Evolutionary conservation across 331 rosid species (phyloP).

Genomic region (Acacia pycnantha): DNA sequence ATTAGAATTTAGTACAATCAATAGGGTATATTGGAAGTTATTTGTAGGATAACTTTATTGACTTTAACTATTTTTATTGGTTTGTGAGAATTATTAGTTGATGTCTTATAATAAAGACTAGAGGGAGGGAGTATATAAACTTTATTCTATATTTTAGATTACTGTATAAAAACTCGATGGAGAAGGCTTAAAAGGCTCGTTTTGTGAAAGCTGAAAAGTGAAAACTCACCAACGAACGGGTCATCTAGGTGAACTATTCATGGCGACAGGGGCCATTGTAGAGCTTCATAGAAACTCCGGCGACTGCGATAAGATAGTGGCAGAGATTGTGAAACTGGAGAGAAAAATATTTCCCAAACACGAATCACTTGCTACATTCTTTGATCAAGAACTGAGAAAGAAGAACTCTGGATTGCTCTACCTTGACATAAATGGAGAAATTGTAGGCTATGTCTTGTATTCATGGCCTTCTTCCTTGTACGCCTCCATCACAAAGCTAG

Average conservation of each 20-base stretch:
- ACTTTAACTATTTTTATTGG: too few relatives aligned
- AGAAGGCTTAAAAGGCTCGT: background rate
- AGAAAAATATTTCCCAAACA: constrained; percentile 80
- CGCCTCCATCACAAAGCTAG: constrained; percentile 84
- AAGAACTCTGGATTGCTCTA: constrained; percentile 76
- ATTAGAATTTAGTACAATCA: too few relatives aligned
- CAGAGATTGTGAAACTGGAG: constrained; percentile 76
- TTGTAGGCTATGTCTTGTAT: constrained; percentile 79
- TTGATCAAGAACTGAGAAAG: constrained; percentile 65
- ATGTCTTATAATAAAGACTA: too few relatives aligned
- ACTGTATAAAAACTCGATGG: background rate
- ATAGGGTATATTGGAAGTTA: too few relatives aligned
- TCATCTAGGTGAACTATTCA: background rate
- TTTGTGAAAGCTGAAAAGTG: background rate
- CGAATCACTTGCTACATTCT: constrained; percentile 75
- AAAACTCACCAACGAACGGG: background rate
- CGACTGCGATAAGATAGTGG: constrained; percentile 48
- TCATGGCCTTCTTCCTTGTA: constrained; percentile 84
- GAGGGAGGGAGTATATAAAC: too few relatives aligned
- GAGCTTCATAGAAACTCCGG: constrained; percentile 61
- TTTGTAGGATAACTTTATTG: too few relatives aligned
- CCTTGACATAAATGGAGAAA: constrained; percentile 45
- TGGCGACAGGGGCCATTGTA: constrained; percentile 43
- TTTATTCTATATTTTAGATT: too few relatives aligned
- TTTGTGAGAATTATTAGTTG: too few relatives aligned